phyloP scores from a whole-genome alignment of 1,284 basidiomycete genomes.

The Naganishia sp. region DNA sequence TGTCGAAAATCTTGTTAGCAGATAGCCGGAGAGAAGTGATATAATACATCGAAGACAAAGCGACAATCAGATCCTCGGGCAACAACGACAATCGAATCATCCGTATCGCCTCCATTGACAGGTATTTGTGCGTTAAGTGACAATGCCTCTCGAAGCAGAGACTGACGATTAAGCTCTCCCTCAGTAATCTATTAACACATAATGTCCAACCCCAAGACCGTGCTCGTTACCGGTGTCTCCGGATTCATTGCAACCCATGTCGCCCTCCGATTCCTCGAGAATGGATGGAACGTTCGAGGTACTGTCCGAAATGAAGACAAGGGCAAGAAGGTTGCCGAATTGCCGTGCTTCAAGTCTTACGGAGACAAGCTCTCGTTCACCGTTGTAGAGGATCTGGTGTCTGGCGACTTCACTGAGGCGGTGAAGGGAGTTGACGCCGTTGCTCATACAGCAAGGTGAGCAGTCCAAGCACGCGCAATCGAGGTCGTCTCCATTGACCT shows the following conservation, averaged over 20 bases:
- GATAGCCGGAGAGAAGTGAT: no score
- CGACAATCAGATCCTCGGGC: no score
- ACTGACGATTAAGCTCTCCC: no score
- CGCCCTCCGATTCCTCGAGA: slow-evolving; percentile 39
- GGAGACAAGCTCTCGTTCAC: slow-evolving; percentile 35
- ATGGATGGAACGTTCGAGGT: slow-evolving; percentile 46
- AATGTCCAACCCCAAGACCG: slow-evolving; percentile 32
- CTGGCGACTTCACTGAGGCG: slow-evolving; percentile 49
- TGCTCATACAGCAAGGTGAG: slow-evolving; percentile 33
- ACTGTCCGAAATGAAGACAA: slow-evolving; percentile 51
- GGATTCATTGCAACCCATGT: slow-evolving; percentile 44
- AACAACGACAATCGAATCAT: no score
- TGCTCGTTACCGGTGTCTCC: slow-evolving; percentile 44
- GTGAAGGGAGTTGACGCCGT: slow-evolving; percentile 39
- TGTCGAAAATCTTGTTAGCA: no score
- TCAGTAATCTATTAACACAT: not conserved
- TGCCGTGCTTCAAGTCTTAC: slow-evolving; percentile 43
- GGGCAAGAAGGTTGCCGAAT: slow-evolving; percentile 42
- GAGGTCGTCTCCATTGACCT: not conserved
- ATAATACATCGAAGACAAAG: no score
- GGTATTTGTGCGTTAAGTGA: no score
- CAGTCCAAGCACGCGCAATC: not conserved
- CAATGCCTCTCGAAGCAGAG: no score
- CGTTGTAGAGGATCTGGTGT: slow-evolving; percentile 41
- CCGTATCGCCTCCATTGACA: no score